Base-by-base conservation (phyloP, 2,329 filamentous ascomycete species). In the Trichoderma aggressivum region DNA sequence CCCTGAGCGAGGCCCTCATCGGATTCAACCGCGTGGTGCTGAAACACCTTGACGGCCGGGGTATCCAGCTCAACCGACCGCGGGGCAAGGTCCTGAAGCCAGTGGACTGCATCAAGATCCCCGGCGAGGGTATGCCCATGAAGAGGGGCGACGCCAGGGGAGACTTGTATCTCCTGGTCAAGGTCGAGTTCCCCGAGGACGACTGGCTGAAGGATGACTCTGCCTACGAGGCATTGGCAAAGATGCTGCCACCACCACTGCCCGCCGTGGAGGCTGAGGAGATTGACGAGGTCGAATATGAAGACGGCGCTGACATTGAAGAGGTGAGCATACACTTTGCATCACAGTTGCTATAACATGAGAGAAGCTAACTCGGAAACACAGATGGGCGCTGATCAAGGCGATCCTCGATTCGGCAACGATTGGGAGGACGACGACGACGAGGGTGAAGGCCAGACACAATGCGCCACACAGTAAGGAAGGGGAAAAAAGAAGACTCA, bases 11-110 rank as follows among this genome's bases (percentile, higher is more conserved):
- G 81, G 91, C 96, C 0, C 84, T 99, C 64, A 91, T 89, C 10
- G 96, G 96, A 16, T 98, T 99, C 85, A 93, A 93, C 65, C 90
- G 95, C 43, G 92, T 97, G 6, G 94, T 98, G 2, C 78, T 99
- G 73, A 96, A 92, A 77, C 96, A 99, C 80, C 89, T 99, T 10
- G 96, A 99, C 78, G 96, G 95, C 34, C 89, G 96, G 71, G 96
- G 96, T 34, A 95, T 99, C 72, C 88, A 91, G 71, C 86, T 99
- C 60, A 87, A 90, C 69, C 91, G 96, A 75, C 89, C 92, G 18
- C 89, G 92, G 77, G 95, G 95, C 75, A 92, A 94, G 80, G 86
- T 98, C 65, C 83, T 99, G 43, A 89, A 90, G 30, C 94, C 96
- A 0, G 91, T 90, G 30, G 93, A 99, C 79, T 88, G 95, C 8